Evolutionary conservation across 768 basidiomycete species (phyloP), one percentile per base, ranked within the genome.

Genomic region (Tremella yokohamensis): DNA sequence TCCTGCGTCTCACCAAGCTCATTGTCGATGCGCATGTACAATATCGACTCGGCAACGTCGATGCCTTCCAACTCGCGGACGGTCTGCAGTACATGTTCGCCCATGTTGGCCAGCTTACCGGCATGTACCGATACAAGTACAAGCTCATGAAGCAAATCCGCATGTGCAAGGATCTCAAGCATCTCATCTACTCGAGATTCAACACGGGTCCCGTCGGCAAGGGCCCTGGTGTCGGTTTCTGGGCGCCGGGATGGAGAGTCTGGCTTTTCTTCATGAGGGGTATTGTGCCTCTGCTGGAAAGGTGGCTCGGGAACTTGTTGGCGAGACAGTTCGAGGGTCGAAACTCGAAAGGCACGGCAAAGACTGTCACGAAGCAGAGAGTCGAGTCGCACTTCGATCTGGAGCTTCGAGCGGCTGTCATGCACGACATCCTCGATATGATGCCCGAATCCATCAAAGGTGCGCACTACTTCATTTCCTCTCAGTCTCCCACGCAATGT

Each of bases 351-450:
- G 92, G 92, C 52, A 84, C 93, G 60, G 94, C 94, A 1, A 96
- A 96, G 81, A 98, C 94, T 0, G 94, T 99, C 20, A 99, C 96
- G 22, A 99, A 99, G 79, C 96, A 99, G 79, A 86, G 94, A 70
- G 96, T 98, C 13, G 96, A 99, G 78, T 96, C 92, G 8, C 96
- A 99, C 76, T 98, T 93, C 69, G 96, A 99, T 76, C 82, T 99
- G 37, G 96, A 99, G 75, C 80, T 99, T 44, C 87, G 96, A 54
- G 96, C 96, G 0, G 93, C 96, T 48, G 94, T 99, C 69, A 98
- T 99, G 96, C 94, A 97, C 79, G 94, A 99, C 77, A 98, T 99
- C 67, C 81, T 99, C 66, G 94, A 98, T 80, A 97, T 98, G 94
- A 97, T 98, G 94, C 96, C 96, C 7, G 96, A 98, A 77, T 91